phyloP scores from a whole-genome alignment of 2,329 filamentous ascomycete genomes.

The Clarireedia paspali region DNA sequence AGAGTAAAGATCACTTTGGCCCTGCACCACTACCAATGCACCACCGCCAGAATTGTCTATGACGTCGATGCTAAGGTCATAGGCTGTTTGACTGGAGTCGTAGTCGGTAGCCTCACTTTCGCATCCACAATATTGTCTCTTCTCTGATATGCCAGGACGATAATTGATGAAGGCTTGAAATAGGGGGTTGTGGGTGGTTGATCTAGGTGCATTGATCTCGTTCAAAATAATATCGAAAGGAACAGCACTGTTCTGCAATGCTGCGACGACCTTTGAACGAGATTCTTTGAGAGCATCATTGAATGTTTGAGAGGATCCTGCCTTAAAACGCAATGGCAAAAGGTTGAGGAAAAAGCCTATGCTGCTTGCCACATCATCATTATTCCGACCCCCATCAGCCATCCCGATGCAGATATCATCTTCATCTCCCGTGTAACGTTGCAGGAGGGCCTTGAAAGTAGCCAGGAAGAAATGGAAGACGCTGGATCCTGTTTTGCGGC shows the following conservation, averaged over 20 bases:
- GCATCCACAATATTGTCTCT: conserved; percentile 1
- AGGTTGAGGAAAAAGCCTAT: conserved; percentile 18
- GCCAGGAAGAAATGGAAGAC: conserved; percentile 41
- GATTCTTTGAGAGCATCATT: conserved; percentile 16
- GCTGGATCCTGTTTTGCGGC: conserved; percentile 26
- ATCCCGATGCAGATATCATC: conserved; percentile 40
- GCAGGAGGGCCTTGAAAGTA: conserved; percentile 32
- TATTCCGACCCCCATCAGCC: conserved; percentile 35
- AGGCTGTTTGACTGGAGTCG: neutral
- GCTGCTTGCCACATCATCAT: conserved; percentile 22
- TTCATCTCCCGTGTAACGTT: conserved; percentile 25
- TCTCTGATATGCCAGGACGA: conserved; percentile 28
- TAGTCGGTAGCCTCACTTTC: neutral
- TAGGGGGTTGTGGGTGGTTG: conserved; percentile 23
- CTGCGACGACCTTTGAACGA: conserved; percentile 27
- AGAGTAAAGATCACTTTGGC: neutral
- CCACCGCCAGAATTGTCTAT: neutral
- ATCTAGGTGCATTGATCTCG: conserved; percentile 34
- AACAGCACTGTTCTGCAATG: conserved; percentile 35
- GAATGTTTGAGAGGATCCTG: conserved; percentile 17
- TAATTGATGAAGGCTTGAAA: conserved; percentile 38
- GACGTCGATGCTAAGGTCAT: neutral
- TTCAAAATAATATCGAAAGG: conserved; percentile 43
- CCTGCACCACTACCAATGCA: neutral
- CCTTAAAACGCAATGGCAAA: conserved; percentile 15